These are phyloP conservation scores for Cytospora piceae DNA, from an alignment of 2,329 filamentous ascomycete genomes.

Conservation along the genomic window DNA sequence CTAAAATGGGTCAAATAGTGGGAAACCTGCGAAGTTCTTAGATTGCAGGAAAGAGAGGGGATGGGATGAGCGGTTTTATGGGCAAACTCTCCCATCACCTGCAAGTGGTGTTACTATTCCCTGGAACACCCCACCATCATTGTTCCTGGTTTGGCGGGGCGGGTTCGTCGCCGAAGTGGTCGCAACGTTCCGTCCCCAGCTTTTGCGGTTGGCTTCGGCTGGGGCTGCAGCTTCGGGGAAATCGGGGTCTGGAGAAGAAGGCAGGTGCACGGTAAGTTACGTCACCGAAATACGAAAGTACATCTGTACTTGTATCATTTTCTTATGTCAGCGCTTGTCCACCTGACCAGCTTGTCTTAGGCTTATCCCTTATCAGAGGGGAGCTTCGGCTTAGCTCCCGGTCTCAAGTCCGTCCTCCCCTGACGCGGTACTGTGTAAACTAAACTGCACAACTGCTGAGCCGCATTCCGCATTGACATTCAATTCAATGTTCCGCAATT, in stretches of 20 bases:
- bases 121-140: conserved; percentile 14
- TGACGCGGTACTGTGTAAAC: conserved; percentile 4
- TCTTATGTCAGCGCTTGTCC: too few species aligned
- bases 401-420: not conserved
- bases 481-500: not conserved
- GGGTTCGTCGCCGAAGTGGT: conserved; percentile 10
- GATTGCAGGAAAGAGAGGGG: not conserved
- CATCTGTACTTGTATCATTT: too few species aligned
- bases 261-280: not conserved
- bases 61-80: conserved; percentile 9
- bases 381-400: not conserved
- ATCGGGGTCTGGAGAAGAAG: not conserved
- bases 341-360: too few species aligned
- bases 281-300: not conserved
- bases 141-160: conserved; percentile 22
- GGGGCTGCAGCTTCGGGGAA: conserved; percentile 14
- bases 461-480: conserved; percentile 9
- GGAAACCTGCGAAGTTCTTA: not conserved
- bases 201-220: conserved; percentile 10
- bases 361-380: not conserved
- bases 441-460: conserved; percentile 19
- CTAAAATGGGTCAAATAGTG: not conserved
- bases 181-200: conserved; percentile 8
- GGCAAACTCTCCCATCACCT: conserved; percentile 11
- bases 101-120: conserved; percentile 18